Base-by-base conservation (phyloP, 148 eudicot genomes). In the Rhododendron ovatum region DNA sequence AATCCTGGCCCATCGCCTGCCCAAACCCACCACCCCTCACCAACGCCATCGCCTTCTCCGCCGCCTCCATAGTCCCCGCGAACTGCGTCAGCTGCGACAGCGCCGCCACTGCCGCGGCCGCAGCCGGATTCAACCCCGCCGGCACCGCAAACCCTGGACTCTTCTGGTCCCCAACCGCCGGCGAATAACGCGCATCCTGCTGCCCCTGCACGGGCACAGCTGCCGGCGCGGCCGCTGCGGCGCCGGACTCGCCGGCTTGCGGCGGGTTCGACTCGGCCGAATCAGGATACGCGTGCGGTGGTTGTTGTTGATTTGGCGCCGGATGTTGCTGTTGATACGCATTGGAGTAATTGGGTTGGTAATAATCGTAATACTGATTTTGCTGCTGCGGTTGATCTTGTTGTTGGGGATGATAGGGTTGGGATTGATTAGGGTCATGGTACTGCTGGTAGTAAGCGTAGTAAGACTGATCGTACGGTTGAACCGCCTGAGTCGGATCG, bases 61-160 rank as follows among this genome's bases (percentile, higher is more conserved):
- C 86, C 12, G 83, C 89, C 15, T 57, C 89, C 89, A 87, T 87
- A 35, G 79, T 84, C 24, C 87, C 87, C 37, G 89, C 89, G 26
- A 84, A 88, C 85, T 88, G 89, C 5, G 84, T 75, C 82, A 88
- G 50, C 78, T 88, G 89, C 10, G 89, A 69, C 15, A 88, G 85
- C 75, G 89, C 87, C 15, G 87, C 87, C 83, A 81, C 89, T 5
- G 89, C 89, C 0, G 89, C 89, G 0, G 84, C 89, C 4, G 89
- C 89, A 2, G 89, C 89, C 37, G 87, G 84, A 4, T 53, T 84
- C 57, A 84, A 59, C 24, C 89, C 89, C n/a, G 11, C 55, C 5
- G 51, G 81, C 7, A 45, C 39, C 6, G 65, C 50, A 26, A 65
- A 80, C 43, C 86, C 75, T 35, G 53, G 33, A 67, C 78, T 71